These are phyloP conservation scores for Epicoccum nigrum DNA, from an alignment of 2,329 filamentous ascomycete genomes.

Conservation along the genomic window DNA sequence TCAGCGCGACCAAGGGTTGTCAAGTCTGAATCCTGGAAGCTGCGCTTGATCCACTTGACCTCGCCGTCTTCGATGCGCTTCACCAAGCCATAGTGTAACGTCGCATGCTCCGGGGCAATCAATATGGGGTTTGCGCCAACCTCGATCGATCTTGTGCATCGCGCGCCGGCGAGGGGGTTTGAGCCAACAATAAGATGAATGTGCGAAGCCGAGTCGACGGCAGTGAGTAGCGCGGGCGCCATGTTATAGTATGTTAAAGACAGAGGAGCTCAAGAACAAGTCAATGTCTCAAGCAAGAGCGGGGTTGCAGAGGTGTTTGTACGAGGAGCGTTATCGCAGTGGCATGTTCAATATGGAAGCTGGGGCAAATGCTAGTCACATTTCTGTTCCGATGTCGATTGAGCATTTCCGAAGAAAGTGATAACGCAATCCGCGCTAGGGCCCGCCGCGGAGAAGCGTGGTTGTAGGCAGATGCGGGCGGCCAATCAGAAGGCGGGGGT, in stretches of 20 bases:
- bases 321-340: slow-evolving; percentile 4
- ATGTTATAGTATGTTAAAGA: slow-evolving; percentile 32
- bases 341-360: slow-evolving; percentile 3
- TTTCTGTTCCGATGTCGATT: slow-evolving; percentile 17
- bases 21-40: slow-evolving; percentile 74
- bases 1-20: slow-evolving; percentile 79
- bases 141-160: slow-evolving; percentile 78
- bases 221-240: slow-evolving; percentile 69
- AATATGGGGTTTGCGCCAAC: slow-evolving; percentile 83
- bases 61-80: slow-evolving; percentile 70
- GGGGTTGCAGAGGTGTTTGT: not conserved
- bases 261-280: slow-evolving; percentile 8
- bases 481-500: slow-evolving; percentile 9
- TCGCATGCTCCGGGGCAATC: slow-evolving; percentile 70
- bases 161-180: slow-evolving; percentile 83
- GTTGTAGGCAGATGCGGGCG: not conserved
- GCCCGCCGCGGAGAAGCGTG: slow-evolving; percentile 8
- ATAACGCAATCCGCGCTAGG: slow-evolving; percentile 17
- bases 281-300: slow-evolving; percentile 12
- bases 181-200: slow-evolving; percentile 86
- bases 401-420: slow-evolving; percentile 14
- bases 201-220: slow-evolving; percentile 71
- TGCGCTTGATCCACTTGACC: slow-evolving; percentile 68
- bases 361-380: slow-evolving; percentile 16
- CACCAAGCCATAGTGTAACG: slow-evolving; percentile 65